A percentile compares a stretch with the other conserved stretches of the same genome.
Conservation (phyloP, 2,329 filamentous ascomycete species). For the Cordyceps javanica region DNA sequence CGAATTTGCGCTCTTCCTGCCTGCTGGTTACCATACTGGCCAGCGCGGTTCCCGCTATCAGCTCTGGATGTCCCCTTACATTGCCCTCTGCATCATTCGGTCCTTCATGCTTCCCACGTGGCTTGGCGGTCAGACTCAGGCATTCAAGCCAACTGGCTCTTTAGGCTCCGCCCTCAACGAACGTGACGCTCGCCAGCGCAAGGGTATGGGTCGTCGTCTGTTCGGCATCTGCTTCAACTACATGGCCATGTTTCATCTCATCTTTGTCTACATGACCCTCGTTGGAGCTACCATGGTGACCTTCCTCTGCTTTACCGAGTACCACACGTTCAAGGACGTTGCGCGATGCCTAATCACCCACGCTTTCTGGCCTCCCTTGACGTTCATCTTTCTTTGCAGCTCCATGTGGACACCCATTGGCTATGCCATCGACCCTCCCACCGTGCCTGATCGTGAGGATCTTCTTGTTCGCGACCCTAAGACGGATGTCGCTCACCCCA, state of each 20-base stretch:
- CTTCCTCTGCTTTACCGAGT: conserved; percentile 42
- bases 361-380: conserved; percentile 56
- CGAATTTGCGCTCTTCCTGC: conserved; percentile 53
- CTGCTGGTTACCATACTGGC: conserved; percentile 53
- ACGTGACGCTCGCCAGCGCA: conserved; percentile 44
- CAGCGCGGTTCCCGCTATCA: conserved; percentile 50
- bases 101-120: conserved; percentile 52
- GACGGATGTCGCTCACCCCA: conserved; percentile 48
- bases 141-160: conserved; percentile 56
- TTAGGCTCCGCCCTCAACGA: conserved; percentile 51
- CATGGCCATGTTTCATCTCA: conserved; percentile 48
- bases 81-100: conserved; percentile 50
- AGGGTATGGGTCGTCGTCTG: conserved; percentile 47
- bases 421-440: conserved; percentile 56
- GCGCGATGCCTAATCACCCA: conserved; percentile 51
- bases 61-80: conserved; percentile 59
- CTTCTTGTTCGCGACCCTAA: conserved; percentile 49
- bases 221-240: conserved; percentile 50
- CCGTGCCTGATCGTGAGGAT: conserved; percentile 50
- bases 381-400: conserved; percentile 49
- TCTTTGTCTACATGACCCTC: conserved; percentile 48
- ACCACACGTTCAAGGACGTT: conserved; percentile 32
- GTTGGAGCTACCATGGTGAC: conserved; percentile 43
- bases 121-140: conserved; percentile 53
- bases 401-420: conserved; percentile 53